These are phyloP conservation scores for Ceratobasidium sp. DNA, from an alignment of 1,284 basidiomycete species.

Conservation along the genomic window DNA sequence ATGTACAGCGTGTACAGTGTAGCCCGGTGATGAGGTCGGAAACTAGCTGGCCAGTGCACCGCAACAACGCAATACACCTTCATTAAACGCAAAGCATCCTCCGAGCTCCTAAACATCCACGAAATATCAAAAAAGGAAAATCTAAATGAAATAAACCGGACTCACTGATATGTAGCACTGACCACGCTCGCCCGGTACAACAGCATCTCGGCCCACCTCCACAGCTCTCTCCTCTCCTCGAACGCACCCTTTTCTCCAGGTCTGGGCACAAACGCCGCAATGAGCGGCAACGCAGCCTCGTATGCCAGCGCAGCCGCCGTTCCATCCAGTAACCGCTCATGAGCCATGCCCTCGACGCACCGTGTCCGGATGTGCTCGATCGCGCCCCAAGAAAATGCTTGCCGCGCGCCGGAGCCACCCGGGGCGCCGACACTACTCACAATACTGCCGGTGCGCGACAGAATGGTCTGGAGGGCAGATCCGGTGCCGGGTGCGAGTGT, in stretches of 20 bases:
- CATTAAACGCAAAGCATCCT: constrained; percentile 57
- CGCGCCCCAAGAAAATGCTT: constrained; percentile 52
- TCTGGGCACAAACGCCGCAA: constrained; percentile 17
- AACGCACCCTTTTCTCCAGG: constrained; percentile 61
- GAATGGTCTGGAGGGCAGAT: constrained; percentile 65
- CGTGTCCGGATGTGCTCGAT: constrained; percentile 59
- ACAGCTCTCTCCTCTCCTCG: constrained; percentile 75
- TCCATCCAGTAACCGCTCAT: constrained; percentile 65
- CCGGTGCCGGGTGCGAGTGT: constrained; percentile 61
- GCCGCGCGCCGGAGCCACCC: constrained; percentile 46
- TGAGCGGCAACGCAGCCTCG: constrained; percentile 56
- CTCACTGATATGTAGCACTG: constrained; percentile 57
- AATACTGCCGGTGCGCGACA: constrained; percentile 47
- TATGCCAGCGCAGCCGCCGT: constrained; percentile 69
- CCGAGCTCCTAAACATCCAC: constrained; percentile 51
- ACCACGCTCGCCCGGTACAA: constrained; percentile 77
- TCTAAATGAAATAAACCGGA: neutral
- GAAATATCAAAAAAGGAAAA: neutral
- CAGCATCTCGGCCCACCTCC: constrained; percentile 82
- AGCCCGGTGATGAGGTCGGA: constrained; percentile 79
- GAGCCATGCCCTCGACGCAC: constrained; percentile 63
- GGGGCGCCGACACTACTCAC: constrained; percentile 53
- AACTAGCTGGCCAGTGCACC: constrained; percentile 78
- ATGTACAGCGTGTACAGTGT: constrained; percentile 78
- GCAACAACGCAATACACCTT: constrained; percentile 69